Percentiles rank a stretch among this genome's conserved stretches.
Evolutionary conservation across 768 basidiomycete species (phyloP).

Genomic region (Mycena maculata): DNA sequence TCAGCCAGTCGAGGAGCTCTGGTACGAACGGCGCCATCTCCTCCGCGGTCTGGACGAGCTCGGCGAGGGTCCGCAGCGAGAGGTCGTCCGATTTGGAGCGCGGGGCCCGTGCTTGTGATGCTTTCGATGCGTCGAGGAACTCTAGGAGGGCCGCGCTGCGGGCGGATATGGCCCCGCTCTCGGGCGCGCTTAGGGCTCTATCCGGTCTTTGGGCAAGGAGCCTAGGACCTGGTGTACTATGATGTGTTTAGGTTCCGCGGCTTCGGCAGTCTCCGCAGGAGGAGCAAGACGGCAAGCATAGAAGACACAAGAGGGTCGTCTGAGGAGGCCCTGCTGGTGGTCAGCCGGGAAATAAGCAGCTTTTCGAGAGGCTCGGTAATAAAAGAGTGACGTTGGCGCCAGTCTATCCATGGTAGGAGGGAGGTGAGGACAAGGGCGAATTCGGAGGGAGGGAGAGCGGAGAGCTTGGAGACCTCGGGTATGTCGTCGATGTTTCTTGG

Average conservation of each 20-base stretch:
- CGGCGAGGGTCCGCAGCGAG: conserved; percentile 11
- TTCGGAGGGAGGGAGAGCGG: neutral
- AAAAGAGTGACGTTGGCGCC: neutral
- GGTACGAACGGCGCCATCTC: conserved; percentile 18
- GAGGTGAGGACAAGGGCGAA: neutral
- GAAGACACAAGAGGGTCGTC: conserved; percentile 2
- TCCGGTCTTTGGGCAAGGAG: neutral
- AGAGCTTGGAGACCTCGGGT: neutral
- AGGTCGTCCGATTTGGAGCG: conserved; percentile 6
- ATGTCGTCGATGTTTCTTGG: too few species aligned
- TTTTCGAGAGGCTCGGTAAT: neutral
- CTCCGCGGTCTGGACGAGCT: conserved; percentile 3
- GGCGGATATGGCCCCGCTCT: neutral
- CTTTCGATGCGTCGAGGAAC: conserved; percentile 9
- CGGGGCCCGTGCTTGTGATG: conserved; percentile 17
- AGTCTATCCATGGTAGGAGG: neutral
- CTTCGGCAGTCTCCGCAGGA: neutral
- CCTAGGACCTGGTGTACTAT: neutral
- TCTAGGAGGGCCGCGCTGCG: neutral
- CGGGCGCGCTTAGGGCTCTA: neutral
- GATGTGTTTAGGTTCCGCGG: neutral
- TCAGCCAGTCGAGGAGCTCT: conserved; percentile 19
- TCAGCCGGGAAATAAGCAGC: conserved; percentile 5
- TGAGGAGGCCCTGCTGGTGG: neutral
- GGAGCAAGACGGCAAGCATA: neutral